Conservation (phyloP, 495 filamentous ascomycete genomes). For the Penicillium subrubescens region DNA sequence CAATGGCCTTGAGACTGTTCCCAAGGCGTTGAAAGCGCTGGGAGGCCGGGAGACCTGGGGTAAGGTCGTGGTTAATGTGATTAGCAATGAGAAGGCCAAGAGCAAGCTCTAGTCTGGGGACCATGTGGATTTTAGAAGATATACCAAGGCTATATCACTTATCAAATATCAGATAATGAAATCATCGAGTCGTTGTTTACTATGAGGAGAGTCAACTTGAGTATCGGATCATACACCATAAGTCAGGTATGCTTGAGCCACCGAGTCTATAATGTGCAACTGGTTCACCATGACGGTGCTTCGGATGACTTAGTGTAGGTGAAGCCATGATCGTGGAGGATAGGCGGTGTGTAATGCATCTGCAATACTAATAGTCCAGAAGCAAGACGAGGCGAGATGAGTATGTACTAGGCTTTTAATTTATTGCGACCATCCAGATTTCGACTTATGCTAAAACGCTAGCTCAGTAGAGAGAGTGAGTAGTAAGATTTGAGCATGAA, state of each 20-base stretch:
- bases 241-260: no score
- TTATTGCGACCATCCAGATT: neutral
- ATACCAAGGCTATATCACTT: neutral
- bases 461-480: no score
- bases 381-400: neutral
- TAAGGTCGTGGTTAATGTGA: constrained; percentile 89
- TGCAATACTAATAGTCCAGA: no score
- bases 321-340: no score
- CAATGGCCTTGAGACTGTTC: constrained; percentile 77
- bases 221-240: no score
- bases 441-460: no score
- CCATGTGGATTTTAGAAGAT: neutral
- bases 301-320: no score
- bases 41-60: constrained; percentile 88
- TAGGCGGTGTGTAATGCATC: no score
- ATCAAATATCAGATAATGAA: neutral
- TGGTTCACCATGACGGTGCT: no score
- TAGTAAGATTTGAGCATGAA: no score
- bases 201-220: neutral
- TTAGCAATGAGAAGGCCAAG: constrained; percentile 59
- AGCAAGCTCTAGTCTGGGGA: constrained; percentile 47
- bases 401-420: neutral
- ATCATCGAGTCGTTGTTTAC: neutral
- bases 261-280: no score
- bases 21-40: constrained; percentile 73